Evolutionary conservation across 805 yeast genomes (phyloP), one percentile per base, ranked within the genome.

Genomic region (Metschnikowia drakensbergensis): DNA sequence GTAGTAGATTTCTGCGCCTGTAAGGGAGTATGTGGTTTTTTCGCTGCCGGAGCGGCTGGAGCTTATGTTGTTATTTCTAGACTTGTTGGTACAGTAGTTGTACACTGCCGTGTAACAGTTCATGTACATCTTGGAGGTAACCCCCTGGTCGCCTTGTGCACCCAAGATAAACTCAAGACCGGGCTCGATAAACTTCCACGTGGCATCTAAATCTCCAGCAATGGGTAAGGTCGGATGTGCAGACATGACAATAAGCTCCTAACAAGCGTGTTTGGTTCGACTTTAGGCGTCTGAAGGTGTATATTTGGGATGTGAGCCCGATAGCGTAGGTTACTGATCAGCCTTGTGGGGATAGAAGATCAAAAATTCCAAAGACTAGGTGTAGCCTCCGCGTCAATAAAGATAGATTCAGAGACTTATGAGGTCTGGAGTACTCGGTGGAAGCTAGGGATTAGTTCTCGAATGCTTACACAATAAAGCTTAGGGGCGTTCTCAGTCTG

Each of bases 81-180:
- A 83, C 55, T 84, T 84, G 59, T 84, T 84, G 38, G 89, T 91
- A 72, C 98, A 91, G 64, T 88, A 91, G 68, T 91, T 90, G 72
- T 90, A 92, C 53, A 92, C 85, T 4, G 95, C 92, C 1, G 97
- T 88, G 68, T 91, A 91, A 50, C 92, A 86, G 56, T 85, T 85
- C 86, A 90, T 88, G 67, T 88, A 90, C 84, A 86, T 80, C 54
- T 64, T 80, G 39, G 82, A 72, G 28, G 84, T 83, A 40, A 86
- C 77, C 3, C 86, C 83, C 48, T 81, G 80, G 52, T 81, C 78
- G 37, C 83, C 88, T 49, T 78, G 82, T 10, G 81, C 75, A 5
- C 92, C 94, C 49, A 87, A 69, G 44, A 87, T 85, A 57, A 80
- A 78, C 57, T 80, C 79, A 33, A 87, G 67, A 3, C 89, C 88